Base-by-base conservation (phyloP, 495 filamentous ascomycete genomes). In the Podospora fimiseda region DNA sequence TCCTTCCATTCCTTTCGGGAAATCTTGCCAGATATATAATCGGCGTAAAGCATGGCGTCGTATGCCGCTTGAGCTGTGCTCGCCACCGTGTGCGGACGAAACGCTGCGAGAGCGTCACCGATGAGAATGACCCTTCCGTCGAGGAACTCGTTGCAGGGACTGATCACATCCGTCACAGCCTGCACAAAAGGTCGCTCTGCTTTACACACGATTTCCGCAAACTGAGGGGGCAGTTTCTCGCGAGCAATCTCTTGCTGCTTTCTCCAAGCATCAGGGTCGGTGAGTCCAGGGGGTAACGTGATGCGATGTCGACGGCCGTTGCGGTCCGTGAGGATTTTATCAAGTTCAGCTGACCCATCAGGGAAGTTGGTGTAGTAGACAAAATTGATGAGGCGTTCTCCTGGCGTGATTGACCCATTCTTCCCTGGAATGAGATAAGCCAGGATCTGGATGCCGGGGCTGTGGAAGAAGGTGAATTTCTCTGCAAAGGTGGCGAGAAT, bases 401-500 rank as follows among this genome's bases (percentile, higher is more conserved):
- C 78, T 0, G 66, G 65, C 38, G 74, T 64, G 8, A 77, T 65
- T 3, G 69, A 69, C 6, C 78, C 75, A 44, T 78, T 63, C 14
- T 66, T 52, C 1, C 77, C 79, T 0, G 79, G 76, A 40, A 83
- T 82, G 13, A 76, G 66, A 55, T 84, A 82, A 14, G 72, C 71
- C 9, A 75, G 64, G 52, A 75, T 73, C 52, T 78, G 70, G 11
- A 72, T 59, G n/a, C 69, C 67, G 9, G 61, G 59, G 15, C 62
- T 60, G 53, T 73, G 70, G 59, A 68, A 77, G 60, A 74, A 79
- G 40, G 71, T 74, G 61, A 76, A 74, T 0, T 60, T 56, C 49
- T 88, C 84, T 45, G 81, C 67, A 38, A 82, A 74, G 13, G 77
- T 65, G 18, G 77, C 76, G 21, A 89, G 86, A 0, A 79, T 64